Conservation (phyloP, 1,284 basidiomycete species). For the Sparassis latifolia region DNA sequence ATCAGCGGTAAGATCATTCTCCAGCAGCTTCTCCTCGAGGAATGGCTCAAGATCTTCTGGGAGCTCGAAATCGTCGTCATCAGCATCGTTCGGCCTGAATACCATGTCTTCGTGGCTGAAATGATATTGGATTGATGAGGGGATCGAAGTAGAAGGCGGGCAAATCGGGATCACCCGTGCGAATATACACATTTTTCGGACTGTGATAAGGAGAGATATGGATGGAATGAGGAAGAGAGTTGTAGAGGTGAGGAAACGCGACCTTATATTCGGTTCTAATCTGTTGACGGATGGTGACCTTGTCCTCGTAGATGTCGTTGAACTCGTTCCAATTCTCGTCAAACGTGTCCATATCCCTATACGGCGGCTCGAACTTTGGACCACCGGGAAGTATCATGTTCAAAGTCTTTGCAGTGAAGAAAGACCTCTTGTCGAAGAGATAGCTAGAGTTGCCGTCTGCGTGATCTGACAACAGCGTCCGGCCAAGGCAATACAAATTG, state of each 20-base stretch:
- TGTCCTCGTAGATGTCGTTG: slow-evolving; percentile 99
- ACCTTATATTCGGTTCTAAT: slow-evolving; percentile 99
- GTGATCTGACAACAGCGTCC: slow-evolving; percentile 89
- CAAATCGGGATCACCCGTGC: slow-evolving; percentile 96
- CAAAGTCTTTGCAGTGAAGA: slow-evolving; percentile 97
- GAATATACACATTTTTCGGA: slow-evolving; percentile 97
- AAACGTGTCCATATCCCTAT: slow-evolving; percentile 93
- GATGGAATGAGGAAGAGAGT: slow-evolving; percentile 94
- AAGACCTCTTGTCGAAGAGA: slow-evolving; percentile 95
- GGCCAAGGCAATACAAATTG: slow-evolving; percentile 92
- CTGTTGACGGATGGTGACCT: slow-evolving; percentile 98
- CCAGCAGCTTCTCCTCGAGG: slow-evolving; percentile 74
- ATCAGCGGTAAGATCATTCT: slow-evolving; percentile 92
- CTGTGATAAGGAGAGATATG: slow-evolving; percentile 89
- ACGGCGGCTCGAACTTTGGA: slow-evolving; percentile 94
- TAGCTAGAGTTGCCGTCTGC: slow-evolving; percentile 87
- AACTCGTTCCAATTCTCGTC: slow-evolving; percentile 99
- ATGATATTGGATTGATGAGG: slow-evolving; percentile 92
- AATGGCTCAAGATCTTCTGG: slow-evolving; percentile 83
- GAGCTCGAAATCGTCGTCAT: slow-evolving; percentile 86
- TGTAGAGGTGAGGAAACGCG: slow-evolving; percentile 98
- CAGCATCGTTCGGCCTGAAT: slow-evolving; percentile 80
- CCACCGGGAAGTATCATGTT: slow-evolving; percentile 99
- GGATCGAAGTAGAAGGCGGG: slow-evolving; percentile 99
- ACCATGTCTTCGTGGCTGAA: slow-evolving; percentile 90